These are phyloP conservation scores for Toxoplasma gondii DNA, from an alignment of 169 alveolate genomes.

Conservation along the genomic window DNA sequence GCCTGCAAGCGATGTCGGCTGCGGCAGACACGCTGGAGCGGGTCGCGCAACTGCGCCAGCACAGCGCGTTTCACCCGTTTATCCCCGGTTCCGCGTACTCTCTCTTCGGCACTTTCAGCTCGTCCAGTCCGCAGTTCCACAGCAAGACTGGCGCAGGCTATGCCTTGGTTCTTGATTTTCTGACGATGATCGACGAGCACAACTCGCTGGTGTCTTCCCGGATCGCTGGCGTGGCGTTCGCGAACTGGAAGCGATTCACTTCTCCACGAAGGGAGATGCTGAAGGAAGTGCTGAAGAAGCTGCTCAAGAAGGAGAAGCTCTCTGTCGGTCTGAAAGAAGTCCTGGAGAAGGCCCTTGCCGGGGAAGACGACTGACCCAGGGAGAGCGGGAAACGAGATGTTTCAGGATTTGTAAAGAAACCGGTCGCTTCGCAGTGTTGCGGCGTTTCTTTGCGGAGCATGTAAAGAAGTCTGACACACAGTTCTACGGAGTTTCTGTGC, in stretches of 20 bases:
- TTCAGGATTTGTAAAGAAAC: no score
- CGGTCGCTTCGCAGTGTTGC: no score
- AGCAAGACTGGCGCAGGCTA: constrained; percentile 60
- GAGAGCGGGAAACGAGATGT: no score
- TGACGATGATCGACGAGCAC: background rate
- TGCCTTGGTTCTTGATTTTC: constrained; percentile 39
- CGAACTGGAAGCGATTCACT: background rate
- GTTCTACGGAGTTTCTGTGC: no score
- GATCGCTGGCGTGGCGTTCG: background rate
- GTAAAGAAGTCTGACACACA: no score
- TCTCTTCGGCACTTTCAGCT: background rate
- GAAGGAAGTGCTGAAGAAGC: background rate
- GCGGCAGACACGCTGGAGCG: background rate
- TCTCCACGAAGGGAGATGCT: background rate
- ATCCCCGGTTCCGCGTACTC: background rate
- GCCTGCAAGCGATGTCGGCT: background rate
- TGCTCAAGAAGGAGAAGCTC: background rate
- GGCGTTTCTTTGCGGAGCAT: no score
- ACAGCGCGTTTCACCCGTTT: background rate
- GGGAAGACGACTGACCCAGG: no score
- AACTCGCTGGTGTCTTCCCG: background rate
- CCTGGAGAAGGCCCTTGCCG: background rate
- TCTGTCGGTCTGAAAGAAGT: background rate
- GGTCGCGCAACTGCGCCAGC: background rate
- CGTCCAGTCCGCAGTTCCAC: constrained; percentile 28